Evolutionary conservation across 2,329 filamentous ascomycete species (phyloP), one percentile per base, ranked within the genome.

Genomic region (Laburnicola sp.): DNA sequence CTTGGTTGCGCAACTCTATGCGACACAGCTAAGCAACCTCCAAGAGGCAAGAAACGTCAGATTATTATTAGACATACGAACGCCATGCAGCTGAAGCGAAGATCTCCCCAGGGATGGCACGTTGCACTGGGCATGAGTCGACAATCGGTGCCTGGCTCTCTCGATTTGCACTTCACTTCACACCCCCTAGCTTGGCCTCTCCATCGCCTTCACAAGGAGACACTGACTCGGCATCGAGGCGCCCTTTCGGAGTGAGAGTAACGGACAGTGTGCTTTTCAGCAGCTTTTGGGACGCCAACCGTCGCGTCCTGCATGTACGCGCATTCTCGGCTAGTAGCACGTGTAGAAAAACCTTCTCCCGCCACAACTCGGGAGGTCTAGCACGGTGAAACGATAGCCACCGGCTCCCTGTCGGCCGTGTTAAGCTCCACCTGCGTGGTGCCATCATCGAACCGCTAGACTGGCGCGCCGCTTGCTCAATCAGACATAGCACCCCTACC

Each of bases 41-140:
- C n/a, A n/a, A n/a, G n/a, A n/a, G n/a, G n/a, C n/a, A n/a, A n/a
- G n/a, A n/a, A n/a, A n/a, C n/a, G n/a, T n/a, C n/a, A n/a, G n/a
- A n/a, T n/a, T n/a, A n/a, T n/a, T n/a, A n/a, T n/a, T n/a, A n/a
- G n/a, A n/a, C n/a, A n/a, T n/a, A n/a, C n/a, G n/a, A n/a, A n/a
- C n/a, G n/a, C n/a, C 9, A 31, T 30, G 16, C 7, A n/a, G 21
- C 30, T 11, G 21, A 44, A 21, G 3, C 27, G 21, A 21, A 4
- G 45, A 48, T 48, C 45, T 22, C 8, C 38, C 11, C 45, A 48
- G 31, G 45, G 45, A 3, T 48, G 30, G 38, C 45, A 48, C 36
- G 45, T 30, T 32, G n/a, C 16, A 11, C 44, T 34, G 43, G 9
- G 11, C 28, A 35, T 40, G 22, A 35, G 16, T 28, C 7, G 23